Percentiles rank a stretch among this genome's conserved stretches.
phyloP scores from a whole-genome alignment of 2,329 filamentous ascomycete genomes.

The Furcasterigmium sp. region DNA sequence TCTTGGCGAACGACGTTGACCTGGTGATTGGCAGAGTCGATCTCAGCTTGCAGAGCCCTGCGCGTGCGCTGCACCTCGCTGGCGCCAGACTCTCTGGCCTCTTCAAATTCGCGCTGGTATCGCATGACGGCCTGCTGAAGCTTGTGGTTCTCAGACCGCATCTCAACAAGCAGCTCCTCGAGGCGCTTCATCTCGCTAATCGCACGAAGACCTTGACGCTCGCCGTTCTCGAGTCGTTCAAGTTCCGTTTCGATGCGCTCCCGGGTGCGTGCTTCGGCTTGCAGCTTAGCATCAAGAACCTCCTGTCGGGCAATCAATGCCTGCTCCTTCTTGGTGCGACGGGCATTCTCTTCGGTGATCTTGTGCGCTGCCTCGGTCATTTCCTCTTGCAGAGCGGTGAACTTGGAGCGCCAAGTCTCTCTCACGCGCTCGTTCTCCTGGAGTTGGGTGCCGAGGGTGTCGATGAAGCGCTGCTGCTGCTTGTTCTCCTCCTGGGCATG shows the following conservation, averaged over 20 bases:
- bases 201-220: constrained; percentile 60
- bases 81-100: constrained; percentile 73
- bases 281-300: constrained; percentile 70
- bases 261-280: constrained; percentile 66
- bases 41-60: constrained; percentile 71
- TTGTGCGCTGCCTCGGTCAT: constrained; percentile 76
- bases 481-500: constrained; percentile 57
- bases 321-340: constrained; percentile 73
- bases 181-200: constrained; percentile 58
- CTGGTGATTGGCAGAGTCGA: constrained; percentile 79
- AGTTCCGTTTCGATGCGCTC: constrained; percentile 64
- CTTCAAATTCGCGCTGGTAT: constrained; percentile 77
- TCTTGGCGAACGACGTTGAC: constrained; percentile 79
- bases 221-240: constrained; percentile 58
- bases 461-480: constrained; percentile 67
- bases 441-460: constrained; percentile 69
- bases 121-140: constrained; percentile 64
- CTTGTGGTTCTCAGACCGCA: constrained; percentile 64
- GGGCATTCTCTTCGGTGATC: constrained; percentile 75
- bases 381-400: constrained; percentile 80
- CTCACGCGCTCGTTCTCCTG: constrained; percentile 82
- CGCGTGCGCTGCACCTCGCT: constrained; percentile 78
- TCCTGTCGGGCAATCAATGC: constrained; percentile 75
- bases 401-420: constrained; percentile 78
- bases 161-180: constrained; percentile 47